Conservation (phyloP, 1,139 yeast species). For the Geotrichum siamense region DNA sequence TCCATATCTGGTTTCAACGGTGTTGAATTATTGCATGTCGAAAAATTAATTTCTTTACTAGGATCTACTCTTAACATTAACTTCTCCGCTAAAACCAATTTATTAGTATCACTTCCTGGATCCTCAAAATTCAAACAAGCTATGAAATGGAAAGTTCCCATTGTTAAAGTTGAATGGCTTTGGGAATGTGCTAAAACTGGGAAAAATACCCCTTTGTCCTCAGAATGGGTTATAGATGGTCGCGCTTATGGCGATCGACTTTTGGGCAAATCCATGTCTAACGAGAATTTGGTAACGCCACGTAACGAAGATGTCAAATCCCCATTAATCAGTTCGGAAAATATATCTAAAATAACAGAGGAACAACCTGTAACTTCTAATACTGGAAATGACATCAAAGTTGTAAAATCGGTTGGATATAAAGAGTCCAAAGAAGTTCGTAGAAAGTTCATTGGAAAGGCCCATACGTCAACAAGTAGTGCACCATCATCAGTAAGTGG, state of each 20-base stretch:
- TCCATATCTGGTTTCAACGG: constrained; percentile 80
- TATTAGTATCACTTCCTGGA: constrained; percentile 54
- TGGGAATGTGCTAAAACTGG: constrained; percentile 40
- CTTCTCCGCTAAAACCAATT: constrained; percentile 51
- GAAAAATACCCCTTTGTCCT: constrained; percentile 22
- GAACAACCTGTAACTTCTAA: too few species aligned
- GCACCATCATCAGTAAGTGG: neutral
- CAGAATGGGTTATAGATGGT: constrained; percentile 41
- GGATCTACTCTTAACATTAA: constrained; percentile 46
- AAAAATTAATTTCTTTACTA: constrained; percentile 46
- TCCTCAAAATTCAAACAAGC: constrained; percentile 44
- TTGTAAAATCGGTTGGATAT: too few species aligned
- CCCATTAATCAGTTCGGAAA: too few species aligned
- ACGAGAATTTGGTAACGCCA: too few species aligned
- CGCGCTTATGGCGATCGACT: constrained; percentile 16
- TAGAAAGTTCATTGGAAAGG: constrained; percentile 9
- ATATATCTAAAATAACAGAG: too few species aligned
- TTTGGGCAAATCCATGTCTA: too few species aligned
- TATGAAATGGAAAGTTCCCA: constrained; percentile 49
- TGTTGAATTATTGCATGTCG: constrained; percentile 68
- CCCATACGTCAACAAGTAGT: constrained; percentile 2
- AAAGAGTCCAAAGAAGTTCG: too few species aligned
- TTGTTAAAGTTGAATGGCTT: constrained; percentile 46
- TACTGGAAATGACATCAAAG: too few species aligned
- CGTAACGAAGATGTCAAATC: too few species aligned